These are phyloP conservation scores for Fusarium nelsonii DNA, from an alignment of 2,329 filamentous ascomycete genomes.

Conservation along the genomic window DNA sequence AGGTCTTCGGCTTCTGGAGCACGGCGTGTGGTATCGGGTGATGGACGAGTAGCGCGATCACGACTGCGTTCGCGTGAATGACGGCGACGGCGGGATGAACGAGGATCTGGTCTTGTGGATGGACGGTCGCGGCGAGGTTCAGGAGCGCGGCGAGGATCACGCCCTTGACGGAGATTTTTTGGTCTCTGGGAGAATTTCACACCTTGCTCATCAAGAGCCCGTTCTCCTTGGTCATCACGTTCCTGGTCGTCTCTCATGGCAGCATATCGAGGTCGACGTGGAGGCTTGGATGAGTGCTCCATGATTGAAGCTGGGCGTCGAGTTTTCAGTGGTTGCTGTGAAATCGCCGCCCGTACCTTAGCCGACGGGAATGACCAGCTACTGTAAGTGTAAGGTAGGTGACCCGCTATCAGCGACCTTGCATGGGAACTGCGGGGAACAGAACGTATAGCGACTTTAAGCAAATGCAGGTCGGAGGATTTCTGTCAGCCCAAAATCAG, in stretches of 20 bases:
- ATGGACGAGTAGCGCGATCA: slow-evolving; percentile 48
- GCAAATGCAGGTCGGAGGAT: slow-evolving; percentile 19
- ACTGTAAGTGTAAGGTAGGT: slow-evolving; percentile 18
- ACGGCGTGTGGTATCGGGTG: slow-evolving; percentile 47
- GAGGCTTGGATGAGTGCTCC: slow-evolving; percentile 51
- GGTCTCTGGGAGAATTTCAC: slow-evolving; percentile 50
- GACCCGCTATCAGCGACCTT: slow-evolving; percentile 42
- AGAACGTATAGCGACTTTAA: slow-evolving; percentile 12
- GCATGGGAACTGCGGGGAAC: slow-evolving; percentile 37
- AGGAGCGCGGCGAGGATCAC: slow-evolving; percentile 49
- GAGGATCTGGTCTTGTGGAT: slow-evolving; percentile 50
- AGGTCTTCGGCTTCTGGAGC: slow-evolving; percentile 53
- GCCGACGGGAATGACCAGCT: slow-evolving; percentile 49
- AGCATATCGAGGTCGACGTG: slow-evolving; percentile 55
- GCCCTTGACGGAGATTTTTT: slow-evolving; percentile 50
- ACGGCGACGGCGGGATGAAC: slow-evolving; percentile 53
- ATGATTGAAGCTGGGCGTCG: slow-evolving; percentile 50
- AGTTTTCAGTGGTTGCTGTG: slow-evolving; percentile 56
- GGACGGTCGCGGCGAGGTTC: slow-evolving; percentile 52
- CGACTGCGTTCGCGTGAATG: slow-evolving; percentile 56
- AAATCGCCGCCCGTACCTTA: slow-evolving; percentile 54
- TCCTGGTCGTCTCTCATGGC: slow-evolving; percentile 57
- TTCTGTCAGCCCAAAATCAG: slow-evolving; percentile 21
- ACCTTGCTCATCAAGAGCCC: slow-evolving; percentile 54
- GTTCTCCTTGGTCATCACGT: slow-evolving; percentile 55